Conservation (phyloP, 2,329 filamentous ascomycete genomes). For the Colletotrichum graminicola region DNA sequence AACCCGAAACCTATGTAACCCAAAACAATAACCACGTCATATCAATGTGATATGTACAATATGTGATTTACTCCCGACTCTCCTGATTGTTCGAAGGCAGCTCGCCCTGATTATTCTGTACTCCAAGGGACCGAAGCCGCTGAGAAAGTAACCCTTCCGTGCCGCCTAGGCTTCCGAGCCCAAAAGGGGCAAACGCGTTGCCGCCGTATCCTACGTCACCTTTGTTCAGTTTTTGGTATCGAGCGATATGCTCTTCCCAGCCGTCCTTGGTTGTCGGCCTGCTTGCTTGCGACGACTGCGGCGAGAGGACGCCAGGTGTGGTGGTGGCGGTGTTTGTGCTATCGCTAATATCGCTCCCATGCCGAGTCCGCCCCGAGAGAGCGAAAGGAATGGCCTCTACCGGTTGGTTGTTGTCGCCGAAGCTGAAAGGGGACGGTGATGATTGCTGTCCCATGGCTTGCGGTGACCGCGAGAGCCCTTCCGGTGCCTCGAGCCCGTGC, state of each 20-base stretch:
- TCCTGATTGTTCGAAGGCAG: background rate
- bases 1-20: background rate
- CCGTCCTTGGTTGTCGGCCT: conserved; percentile 53
- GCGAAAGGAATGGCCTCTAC: conserved; percentile 66
- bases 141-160: conserved; percentile 78
- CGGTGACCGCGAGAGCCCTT: conserved; percentile 45
- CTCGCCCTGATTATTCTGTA: conserved; percentile 48
- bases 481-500: conserved; percentile 53
- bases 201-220: conserved; percentile 74
- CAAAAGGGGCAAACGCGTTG: conserved; percentile 59
- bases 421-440: conserved; percentile 46
- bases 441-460: conserved; percentile 42
- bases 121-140: conserved; percentile 73
- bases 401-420: conserved; percentile 51
- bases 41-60: conserved; percentile 11
- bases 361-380: conserved; percentile 50
- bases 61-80: conserved; percentile 5
- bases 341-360: conserved; percentile 51
- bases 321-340: conserved; percentile 44
- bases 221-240: conserved; percentile 77
- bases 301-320: conserved; percentile 44
- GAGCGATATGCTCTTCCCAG: conserved; percentile 48
- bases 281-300: conserved; percentile 47
- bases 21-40: background rate
- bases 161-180: conserved; percentile 55